Evolutionary conservation across 495 filamentous ascomycete species (phyloP), one percentile per base, ranked within the genome.

Genomic region (Aspergillus hancockii): DNA sequence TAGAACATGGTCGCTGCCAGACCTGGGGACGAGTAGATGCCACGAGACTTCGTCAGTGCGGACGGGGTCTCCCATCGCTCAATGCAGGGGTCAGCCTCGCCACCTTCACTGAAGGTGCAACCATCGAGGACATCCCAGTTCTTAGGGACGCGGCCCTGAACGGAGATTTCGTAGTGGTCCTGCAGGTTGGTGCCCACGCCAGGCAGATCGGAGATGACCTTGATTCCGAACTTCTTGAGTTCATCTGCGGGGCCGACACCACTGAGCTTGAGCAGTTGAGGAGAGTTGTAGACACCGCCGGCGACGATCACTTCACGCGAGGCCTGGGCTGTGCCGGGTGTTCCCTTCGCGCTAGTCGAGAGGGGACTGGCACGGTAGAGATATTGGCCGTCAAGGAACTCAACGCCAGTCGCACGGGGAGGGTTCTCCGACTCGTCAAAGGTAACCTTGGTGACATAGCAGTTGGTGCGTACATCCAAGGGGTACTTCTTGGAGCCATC

Each of bases 151-250:
- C 76, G 69, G 49, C 71, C 80, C 32, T 77, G 73, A 7, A 87
- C 77, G 32, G 72, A 63, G 22, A 72, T 76, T 56, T 88, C 85
- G 64, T 85, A 83, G 66, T 83, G 84, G 61, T 89, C 85, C 54
- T 88, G 85, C 1, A 90, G 71, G 67, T 90, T 90, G n/a, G 75
- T 74, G 40, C 88, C 88, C 0, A 90, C 86, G 13, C 81, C 84
- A 0, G 85, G 84, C 0, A 84, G 72, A 59, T 88, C 79, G 34
- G 70, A 59, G 0, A 87, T 55, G 0, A 86, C 72, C 6, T 74
- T 64, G 55, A 89, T 87, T 21, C 69, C 64, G 53, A 79, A 74
- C 10, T 60, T 62, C 4, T 67, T 16, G 0, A 90, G 76, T 34
- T 86, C 76, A 0, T 62, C 63, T 2, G 58, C 55, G 0, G 83